Percentiles rank a stretch among this genome's conserved stretches.
Evolutionary conservation across 352 stramenopile genomes (phyloP).

Genomic region (Phytophthora sp.): DNA sequence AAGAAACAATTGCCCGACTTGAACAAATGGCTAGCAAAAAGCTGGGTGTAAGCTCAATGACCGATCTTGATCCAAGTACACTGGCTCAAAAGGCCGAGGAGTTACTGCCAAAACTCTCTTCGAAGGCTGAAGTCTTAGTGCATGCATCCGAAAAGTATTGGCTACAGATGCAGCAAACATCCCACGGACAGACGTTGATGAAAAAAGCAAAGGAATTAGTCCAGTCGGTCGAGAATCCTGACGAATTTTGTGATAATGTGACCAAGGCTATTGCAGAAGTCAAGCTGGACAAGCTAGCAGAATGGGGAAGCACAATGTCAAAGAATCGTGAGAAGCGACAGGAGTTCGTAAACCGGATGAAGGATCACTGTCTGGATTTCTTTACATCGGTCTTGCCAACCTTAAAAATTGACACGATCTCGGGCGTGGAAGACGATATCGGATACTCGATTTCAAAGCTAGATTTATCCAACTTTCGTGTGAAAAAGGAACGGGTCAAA

Average conservation of each 20-base stretch:
- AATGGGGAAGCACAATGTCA: conserved; percentile 68
- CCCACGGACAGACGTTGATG: conserved; percentile 67
- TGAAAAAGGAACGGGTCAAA: conserved; percentile 88
- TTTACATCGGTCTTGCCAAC: conserved; percentile 86
- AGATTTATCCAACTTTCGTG: conserved; percentile 82
- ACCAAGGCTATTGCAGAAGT: conserved; percentile 73
- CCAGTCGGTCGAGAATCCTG: conserved; percentile 75
- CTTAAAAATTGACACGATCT: conserved; percentile 86
- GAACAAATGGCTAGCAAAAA: conserved; percentile 68
- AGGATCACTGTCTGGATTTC: conserved; percentile 87
- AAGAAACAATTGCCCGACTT: conserved; percentile 58
- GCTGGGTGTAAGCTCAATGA: conserved; percentile 64
- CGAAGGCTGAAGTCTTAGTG: conserved; percentile 53
- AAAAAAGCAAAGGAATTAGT: conserved; percentile 75
- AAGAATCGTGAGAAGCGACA: conserved; percentile 73
- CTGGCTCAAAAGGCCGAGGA: conserved; percentile 72
- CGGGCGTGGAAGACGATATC: conserved; percentile 75
- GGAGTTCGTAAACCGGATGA: conserved; percentile 80
- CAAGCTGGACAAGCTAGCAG: conserved; percentile 70
- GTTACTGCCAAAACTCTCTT: conserved; percentile 62
- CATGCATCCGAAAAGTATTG: conserved; percentile 78
- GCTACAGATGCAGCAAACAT: conserved; percentile 71
- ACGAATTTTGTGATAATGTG: conserved; percentile 76
- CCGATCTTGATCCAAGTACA: conserved; percentile 54
- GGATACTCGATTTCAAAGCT: conserved; percentile 82